phyloP scores from a whole-genome alignment of 371 early-diverging fungal genomes.

The Apophysomyces sp. region DNA sequence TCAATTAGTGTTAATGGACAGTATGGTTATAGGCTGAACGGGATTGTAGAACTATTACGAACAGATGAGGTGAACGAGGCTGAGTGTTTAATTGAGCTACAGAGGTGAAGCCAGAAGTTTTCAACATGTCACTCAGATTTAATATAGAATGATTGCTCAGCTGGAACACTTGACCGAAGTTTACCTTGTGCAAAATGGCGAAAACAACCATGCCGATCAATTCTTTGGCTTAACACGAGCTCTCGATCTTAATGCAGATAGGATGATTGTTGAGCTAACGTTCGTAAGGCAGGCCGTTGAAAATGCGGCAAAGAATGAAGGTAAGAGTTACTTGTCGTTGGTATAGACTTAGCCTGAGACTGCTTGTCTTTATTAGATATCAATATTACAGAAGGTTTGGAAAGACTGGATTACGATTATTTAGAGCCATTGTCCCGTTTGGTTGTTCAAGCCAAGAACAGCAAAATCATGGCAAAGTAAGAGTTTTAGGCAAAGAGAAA shows the following conservation, averaged over 20 bases:
- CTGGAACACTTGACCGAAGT: slow-evolving; percentile 67
- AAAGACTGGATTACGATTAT: slow-evolving; percentile 55
- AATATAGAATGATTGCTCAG: slow-evolving; percentile 58
- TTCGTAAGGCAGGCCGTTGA: slow-evolving; percentile 43
- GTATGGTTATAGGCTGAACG: slow-evolving; percentile 49
- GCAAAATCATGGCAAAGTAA: slow-evolving; percentile 62
- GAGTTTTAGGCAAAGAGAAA: too few species aligned
- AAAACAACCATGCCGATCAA: slow-evolving; percentile 43
- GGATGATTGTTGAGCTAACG: slow-evolving; percentile 62
- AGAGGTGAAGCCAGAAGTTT: slow-evolving; percentile 24
- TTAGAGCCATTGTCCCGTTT: slow-evolving; percentile 54
- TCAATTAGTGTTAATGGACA: neutral
- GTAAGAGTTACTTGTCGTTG: slow-evolving; percentile 5
- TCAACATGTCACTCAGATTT: neutral
- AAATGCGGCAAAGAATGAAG: slow-evolving; percentile 37
- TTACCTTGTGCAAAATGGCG: slow-evolving; percentile 43
- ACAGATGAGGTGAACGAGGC: slow-evolving; percentile 69
- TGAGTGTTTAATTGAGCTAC: slow-evolving; percentile 61
- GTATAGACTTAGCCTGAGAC: neutral
- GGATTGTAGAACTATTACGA: slow-evolving; percentile 69
- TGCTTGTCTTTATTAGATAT: slow-evolving; percentile 14
- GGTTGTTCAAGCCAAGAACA: slow-evolving; percentile 59
- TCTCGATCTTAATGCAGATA: slow-evolving; percentile 66
- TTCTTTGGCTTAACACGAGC: slow-evolving; percentile 56
- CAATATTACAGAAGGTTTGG: slow-evolving; percentile 43